Evolutionary conservation across 208 protist genomes (phyloP).

Genomic region (Leishmania martiniquensis): DNA sequence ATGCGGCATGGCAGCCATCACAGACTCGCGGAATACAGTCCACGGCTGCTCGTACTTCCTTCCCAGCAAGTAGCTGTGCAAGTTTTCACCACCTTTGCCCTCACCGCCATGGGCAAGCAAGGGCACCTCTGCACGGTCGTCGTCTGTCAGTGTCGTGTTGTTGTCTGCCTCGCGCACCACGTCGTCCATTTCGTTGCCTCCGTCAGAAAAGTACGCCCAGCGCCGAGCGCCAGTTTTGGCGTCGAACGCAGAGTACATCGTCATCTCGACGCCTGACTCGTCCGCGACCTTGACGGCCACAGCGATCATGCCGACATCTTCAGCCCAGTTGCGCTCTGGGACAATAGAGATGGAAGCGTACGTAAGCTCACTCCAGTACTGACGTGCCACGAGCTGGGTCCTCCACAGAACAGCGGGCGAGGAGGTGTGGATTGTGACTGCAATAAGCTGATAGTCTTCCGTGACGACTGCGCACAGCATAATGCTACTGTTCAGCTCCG

Average conservation of each 20-base stretch:
- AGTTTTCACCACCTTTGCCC: background rate
- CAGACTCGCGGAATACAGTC: slow-evolving; percentile 74
- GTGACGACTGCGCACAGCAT: slow-evolving; percentile 67
- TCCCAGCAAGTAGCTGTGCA: slow-evolving; percentile 6
- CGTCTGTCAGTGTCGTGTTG: slow-evolving; percentile 11
- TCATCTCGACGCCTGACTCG: slow-evolving; percentile 33
- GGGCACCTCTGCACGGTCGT: background rate
- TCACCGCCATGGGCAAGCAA: background rate
- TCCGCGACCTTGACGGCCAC: slow-evolving; percentile 52
- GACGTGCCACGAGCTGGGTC: slow-evolving; percentile 30
- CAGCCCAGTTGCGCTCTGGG: slow-evolving; percentile 72
- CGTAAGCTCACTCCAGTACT: slow-evolving; percentile 25
- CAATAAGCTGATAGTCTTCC: slow-evolving; percentile 49
- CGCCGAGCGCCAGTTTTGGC: slow-evolving; percentile 60
- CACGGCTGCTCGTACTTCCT: slow-evolving; percentile 65
- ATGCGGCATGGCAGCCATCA: slow-evolving; percentile 84
- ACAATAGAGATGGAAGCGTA: slow-evolving; percentile 75
- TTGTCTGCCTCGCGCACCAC: slow-evolving; percentile 47
- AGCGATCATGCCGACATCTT: slow-evolving; percentile 78
- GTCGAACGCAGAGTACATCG: slow-evolving; percentile 78
- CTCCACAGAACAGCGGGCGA: slow-evolving; percentile 46
- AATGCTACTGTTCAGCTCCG: slow-evolving; percentile 25
- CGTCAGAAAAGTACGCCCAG: slow-evolving; percentile 81
- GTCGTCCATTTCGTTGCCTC: slow-evolving; percentile 66
- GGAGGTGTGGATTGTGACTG: slow-evolving; percentile 10